A percentile compares a stretch with the other conserved stretches of the same genome.
phyloP scores from a whole-genome alignment of 2,329 filamentous ascomycete genomes.

The Xylariales sp. region DNA sequence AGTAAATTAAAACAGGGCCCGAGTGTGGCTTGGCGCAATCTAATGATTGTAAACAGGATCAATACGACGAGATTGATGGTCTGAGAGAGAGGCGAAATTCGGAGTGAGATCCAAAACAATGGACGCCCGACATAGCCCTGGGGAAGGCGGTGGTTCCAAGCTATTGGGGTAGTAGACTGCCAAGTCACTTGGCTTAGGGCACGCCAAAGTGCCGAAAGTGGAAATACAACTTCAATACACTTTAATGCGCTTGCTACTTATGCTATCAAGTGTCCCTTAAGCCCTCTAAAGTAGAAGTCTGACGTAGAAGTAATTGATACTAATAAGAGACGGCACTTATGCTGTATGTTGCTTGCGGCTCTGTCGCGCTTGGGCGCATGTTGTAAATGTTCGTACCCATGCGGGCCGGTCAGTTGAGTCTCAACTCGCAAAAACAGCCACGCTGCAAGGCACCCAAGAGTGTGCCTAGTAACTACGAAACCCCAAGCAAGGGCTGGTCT shows the following conservation, averaged over 20 bases:
- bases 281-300: neutral
- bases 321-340: neutral
- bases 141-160: too few relatives aligned
- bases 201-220: too few relatives aligned
- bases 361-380: neutral
- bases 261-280: too few relatives aligned
- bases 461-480: too few relatives aligned
- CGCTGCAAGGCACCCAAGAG: too few relatives aligned
- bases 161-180: neutral
- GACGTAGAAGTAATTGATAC: too few relatives aligned
- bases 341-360: neutral
- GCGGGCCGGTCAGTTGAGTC: neutral
- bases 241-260: too few relatives aligned
- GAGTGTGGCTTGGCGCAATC: neutral
- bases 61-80: conserved; percentile 9
- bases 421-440: neutral
- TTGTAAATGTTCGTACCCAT: neutral
- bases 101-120: neutral
- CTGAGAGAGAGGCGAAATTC: conserved; percentile 7
- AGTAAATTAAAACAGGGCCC: neutral
- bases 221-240: too few relatives aligned
- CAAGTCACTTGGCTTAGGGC: neutral
- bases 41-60: conserved; percentile 1
- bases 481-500: too few relatives aligned
- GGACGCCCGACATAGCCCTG: neutral